Evolutionary conservation across 2,329 filamentous ascomycete species (phyloP).

Genomic region (Chalara sp.): DNA sequence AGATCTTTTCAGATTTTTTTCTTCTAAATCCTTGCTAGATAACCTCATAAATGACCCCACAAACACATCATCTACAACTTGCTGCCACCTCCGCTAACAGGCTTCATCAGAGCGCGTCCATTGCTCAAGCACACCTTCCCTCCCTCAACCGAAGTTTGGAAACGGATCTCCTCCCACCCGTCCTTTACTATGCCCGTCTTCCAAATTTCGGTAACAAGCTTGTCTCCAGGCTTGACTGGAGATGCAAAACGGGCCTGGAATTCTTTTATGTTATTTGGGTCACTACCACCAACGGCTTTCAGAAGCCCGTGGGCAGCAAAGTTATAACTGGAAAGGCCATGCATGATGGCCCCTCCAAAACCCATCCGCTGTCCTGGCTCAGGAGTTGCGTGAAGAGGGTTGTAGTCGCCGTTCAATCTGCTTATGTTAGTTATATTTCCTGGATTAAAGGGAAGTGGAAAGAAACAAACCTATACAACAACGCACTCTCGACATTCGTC

Average conservation of each 20-base stretch:
- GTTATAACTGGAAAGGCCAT: constrained; percentile 87
- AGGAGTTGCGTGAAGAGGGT: constrained; percentile 82
- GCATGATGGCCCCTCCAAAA: constrained; percentile 82
- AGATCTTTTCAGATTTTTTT: too few relatives aligned
- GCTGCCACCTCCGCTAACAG: constrained; percentile 15
- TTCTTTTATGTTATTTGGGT: constrained; percentile 77
- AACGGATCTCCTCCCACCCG: constrained; percentile 77
- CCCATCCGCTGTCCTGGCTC: constrained; percentile 85
- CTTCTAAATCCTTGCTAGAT: too few relatives aligned
- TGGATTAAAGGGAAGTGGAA: background rate
- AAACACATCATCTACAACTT: constrained; percentile 14
- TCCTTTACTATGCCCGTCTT: constrained; percentile 59
- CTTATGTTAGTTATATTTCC: constrained; percentile 35
- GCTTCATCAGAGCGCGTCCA: constrained; percentile 65
- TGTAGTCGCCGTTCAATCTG: constrained; percentile 88
- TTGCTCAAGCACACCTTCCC: constrained; percentile 86
- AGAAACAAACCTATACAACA: constrained; percentile 56
- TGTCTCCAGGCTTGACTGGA: constrained; percentile 78
- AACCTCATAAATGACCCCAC: too few relatives aligned
- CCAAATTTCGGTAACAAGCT: constrained; percentile 78
- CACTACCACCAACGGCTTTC: constrained; percentile 64
- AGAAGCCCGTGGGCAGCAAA: constrained; percentile 67
- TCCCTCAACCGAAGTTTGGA: constrained; percentile 68
- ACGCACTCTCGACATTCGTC: constrained; percentile 64
- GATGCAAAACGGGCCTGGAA: constrained; percentile 85